Conservation (phyloP, 73 alveolate genomes). For the Loxodes magnus region DNA sequence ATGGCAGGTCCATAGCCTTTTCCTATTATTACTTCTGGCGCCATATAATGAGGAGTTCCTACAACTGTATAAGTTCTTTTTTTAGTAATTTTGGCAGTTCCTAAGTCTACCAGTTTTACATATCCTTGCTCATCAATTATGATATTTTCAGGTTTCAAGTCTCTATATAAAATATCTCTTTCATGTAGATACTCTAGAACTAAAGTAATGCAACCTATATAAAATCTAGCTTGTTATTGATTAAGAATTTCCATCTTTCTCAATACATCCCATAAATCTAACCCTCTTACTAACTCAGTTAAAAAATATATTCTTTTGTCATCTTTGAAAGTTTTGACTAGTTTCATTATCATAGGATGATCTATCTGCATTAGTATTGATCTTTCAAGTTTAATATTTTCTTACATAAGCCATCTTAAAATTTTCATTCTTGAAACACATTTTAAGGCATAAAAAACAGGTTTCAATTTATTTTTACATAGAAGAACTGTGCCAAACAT, state of each 20-base stretch:
- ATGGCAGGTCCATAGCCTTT: constrained; percentile 35
- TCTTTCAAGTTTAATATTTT: constrained; percentile 25
- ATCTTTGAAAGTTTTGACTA: constrained; percentile 33
- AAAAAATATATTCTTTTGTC: constrained; percentile 20
- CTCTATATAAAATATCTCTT: constrained; percentile 40
- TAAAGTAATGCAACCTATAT: constrained; percentile 15
- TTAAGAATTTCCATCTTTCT: constrained; percentile 32
- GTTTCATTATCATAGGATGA: constrained; percentile 35
- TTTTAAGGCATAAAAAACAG: constrained; percentile 30
- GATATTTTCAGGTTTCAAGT: constrained; percentile 67
- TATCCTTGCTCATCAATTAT: constrained; percentile 65
- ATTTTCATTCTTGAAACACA: constrained; percentile 22
- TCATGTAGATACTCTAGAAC: constrained; percentile 51
- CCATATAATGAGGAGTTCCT: constrained; percentile 53
- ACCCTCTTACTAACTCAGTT: constrained; percentile 35
- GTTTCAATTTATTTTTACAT: constrained; percentile 22
- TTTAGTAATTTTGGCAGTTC: constrained; percentile 42
- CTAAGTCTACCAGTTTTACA: constrained; percentile 65
- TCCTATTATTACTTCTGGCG: constrained; percentile 45
- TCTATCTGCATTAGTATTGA: constrained; percentile 19
- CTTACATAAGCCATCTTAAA: constrained; percentile 17
- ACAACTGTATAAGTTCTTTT: constrained; percentile 32
- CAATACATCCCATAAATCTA: constrained; percentile 37
- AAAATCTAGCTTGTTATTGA: constrained; percentile 26
- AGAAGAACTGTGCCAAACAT: constrained; percentile 35